Base-by-base conservation (phyloP, 169 alveolate species). In the Hepatocystis sp. region DNA sequence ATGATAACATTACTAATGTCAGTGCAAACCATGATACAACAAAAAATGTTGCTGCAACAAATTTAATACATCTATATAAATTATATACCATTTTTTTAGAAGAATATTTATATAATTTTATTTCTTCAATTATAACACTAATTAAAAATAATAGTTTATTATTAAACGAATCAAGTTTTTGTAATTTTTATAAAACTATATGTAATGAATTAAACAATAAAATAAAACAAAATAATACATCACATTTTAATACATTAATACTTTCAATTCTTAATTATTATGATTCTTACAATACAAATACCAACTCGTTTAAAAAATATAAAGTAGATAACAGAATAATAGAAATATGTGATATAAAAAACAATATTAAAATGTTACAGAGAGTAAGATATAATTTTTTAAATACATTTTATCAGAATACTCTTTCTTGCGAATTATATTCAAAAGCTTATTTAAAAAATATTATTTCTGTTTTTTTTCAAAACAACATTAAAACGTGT, bases 371-470 rank as follows among this genome's bases (percentile, higher is more conserved):
- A 27, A 28, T 71, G 25, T 13, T 58, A 15, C 19, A 42, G 4
- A 19, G 10, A 5, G 13, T 13, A 10, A 56, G 86, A 34, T n/a
- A 44, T 8, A 17, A 56, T 7, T 56, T 71, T 5, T 13, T 71
- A 10, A 17, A 56, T 4, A n/a, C 52, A 7, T 71, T 71, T 58
- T 56, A 56, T 25, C 67, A 27, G 36, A 56, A 56, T 15, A 67
- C 19, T 0, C 36, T 53, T 15, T 42, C 32, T 36, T 32, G 25
- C 2, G 40, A 56, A 1, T 40, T 13, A 2, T 67, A 23, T 2
- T 32, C 86, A 52, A 21, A 36, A n/a, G 66, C 17, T 42, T 46
- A 55, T 51, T 56, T 71, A 13, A 71, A 71, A 61, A 49, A 56
- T 3, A n/a, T 34, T 17, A 10, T 51, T 40, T 56, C 46, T 4